phyloP scores from a whole-genome alignment of 768 basidiomycete species.

The Coprinellus aureogranulatus region DNA sequence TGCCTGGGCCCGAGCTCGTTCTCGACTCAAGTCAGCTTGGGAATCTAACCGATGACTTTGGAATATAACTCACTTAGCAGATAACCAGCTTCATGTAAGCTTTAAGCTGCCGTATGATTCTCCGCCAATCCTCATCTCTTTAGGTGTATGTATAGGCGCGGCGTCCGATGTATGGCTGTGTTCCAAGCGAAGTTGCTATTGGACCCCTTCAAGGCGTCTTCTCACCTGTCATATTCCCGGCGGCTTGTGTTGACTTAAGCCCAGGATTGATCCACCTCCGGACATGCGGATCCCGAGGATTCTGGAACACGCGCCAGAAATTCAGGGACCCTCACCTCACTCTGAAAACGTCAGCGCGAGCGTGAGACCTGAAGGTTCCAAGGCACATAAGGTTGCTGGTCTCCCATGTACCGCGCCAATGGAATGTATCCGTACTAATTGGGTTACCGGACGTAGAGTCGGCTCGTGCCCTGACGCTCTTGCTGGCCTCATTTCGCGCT shows the following conservation, averaged over 20 bases:
- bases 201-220: no score
- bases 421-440: constrained; percentile 2
- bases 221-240: no score
- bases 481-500: constrained; percentile 2
- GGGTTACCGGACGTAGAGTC: not conserved
- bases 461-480: not conserved
- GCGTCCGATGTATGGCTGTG: no score
- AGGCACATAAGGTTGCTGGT: not conserved
- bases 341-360: not conserved
- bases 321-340: not conserved
- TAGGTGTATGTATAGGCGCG: no score
- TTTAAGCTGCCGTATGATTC: not conserved
- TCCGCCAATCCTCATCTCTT: not conserved
- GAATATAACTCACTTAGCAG: not conserved
- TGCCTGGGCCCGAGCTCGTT: constrained; percentile 24
- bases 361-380: not conserved
- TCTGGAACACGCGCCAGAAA: no score
- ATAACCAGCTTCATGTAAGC: not conserved
- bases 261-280: no score
- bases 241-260: no score
- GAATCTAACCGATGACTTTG: constrained; percentile 6
- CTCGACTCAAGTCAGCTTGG: constrained; percentile 10
- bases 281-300: no score
- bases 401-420: not conserved
- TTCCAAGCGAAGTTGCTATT: no score